Base-by-base conservation (phyloP, 2,329 filamentous ascomycete species). In the Fusarium nisikadoi region DNA sequence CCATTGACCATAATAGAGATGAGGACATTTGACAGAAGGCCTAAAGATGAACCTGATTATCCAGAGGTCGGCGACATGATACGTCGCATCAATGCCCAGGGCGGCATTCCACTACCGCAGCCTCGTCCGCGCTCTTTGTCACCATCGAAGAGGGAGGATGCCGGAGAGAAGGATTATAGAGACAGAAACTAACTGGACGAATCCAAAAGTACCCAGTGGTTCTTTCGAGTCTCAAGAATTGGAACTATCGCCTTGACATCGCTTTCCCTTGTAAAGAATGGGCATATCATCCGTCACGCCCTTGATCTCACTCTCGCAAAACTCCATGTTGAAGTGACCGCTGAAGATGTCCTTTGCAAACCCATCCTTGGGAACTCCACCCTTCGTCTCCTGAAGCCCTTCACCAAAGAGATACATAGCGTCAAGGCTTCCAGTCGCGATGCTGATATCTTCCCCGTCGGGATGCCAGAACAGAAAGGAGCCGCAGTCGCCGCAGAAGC, bases 31-130 rank as follows among this genome's bases (percentile, higher is more conserved):
- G 46, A 64, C n/a, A 73, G 23, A 17, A 50, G 58, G n/a, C 71
- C 70, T 2, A 25, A 68, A 39, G 52, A 65, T 17, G 71, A 57
- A 13, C 29, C 70, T 8, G 70, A 73, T 11, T 73, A 73, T 27
- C 66, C 66, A 1, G 58, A 70, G 25, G 53, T 67, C 38, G 56
- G 45, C 12, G 62, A 57, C 1, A 58, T 62, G 38, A 27, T 72
- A 19, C 55, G 54, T 8, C 52, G 31, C 6, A 47, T 69, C 11
- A 69, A 72, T 25, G 38, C 45, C 1, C 39, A 72, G 17, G 43
- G 47, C 2, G 60, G 56, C 6, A 56, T 62, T 23, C 33, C 49
- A 6, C 5, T 54, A 25, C 49, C 53, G 3, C 50, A 31, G 5
- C 52, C 45, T 23, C 52, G 52, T 3, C 45, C 61, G 3, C 38